Evolutionary conservation across 352 stramenopile genomes (phyloP), one percentile per base, ranked within the genome.

Genomic region (Pythium scleroteichum): DNA sequence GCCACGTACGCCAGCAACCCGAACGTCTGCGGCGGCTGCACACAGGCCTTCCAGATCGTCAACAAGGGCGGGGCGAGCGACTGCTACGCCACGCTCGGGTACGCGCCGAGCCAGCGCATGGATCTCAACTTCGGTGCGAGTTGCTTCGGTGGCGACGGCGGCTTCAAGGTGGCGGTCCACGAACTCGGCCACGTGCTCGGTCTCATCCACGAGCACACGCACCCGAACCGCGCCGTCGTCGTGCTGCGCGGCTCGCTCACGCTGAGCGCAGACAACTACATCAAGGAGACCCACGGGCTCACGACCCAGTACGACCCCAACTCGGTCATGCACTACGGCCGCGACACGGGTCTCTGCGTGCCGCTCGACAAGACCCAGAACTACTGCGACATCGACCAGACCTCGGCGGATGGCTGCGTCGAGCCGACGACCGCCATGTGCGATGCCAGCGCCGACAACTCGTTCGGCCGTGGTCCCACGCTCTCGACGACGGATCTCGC

Each of bases 211-310:
- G 73, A 79, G 38, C 74, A 82, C 54, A 79, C 74, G 54, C 74
- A 82, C 53, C 71, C 71, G 27, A 62, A 70, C 32, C 74, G 74
- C n/a, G 58, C 72, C 17, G 68, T 82, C 24, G 66, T 82, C 19
- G 68, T 82, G 35, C 52, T 82, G 22, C 74, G 71, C n/a, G 60
- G 59, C 33, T 58, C 66, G 32, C 60, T 82, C 40, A 82, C 71
- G 17, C 68, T 82, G 32, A 76, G 68, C n/a, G 55, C 71, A 9
- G 72, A 82, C 59, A 82, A 82, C 69, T 82, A 82, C 63, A 66
- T 78, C 56, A 74, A 76, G 47, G 67, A 77, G 33, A 55, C 35
- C 24, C 47, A 40, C 17, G 71, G 57, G 2, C 45, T 62, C 29
- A 71, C 53, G 35, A 73, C 72, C 1, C 1, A 53, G 35, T 79